These are phyloP conservation scores for Trichoderma pleuroti DNA, from an alignment of 2,329 filamentous ascomycete species.

Conservation along the genomic window DNA sequence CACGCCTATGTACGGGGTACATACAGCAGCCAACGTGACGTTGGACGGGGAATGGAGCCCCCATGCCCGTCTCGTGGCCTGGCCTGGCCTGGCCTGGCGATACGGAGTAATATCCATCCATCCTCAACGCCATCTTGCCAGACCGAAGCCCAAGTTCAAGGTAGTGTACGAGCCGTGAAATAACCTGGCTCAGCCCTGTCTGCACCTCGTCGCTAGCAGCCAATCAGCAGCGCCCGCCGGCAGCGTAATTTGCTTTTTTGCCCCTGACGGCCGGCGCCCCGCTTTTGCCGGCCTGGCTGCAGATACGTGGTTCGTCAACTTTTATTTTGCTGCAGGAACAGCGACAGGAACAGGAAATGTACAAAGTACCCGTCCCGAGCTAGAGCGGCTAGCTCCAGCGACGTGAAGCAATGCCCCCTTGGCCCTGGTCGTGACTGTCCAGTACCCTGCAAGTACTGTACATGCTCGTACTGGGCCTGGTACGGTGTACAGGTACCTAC, in stretches of 20 bases:
- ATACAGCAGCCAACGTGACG: not conserved
- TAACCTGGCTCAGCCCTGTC: slow-evolving; percentile 16
- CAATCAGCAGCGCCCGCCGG: slow-evolving; percentile 14
- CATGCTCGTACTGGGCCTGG: no score
- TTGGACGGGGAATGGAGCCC: not conserved
- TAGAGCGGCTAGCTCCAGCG: not conserved
- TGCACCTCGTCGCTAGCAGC: not conserved
- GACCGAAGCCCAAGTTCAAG: not conserved
- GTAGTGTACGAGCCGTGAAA: not conserved
- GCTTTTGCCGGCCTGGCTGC: not conserved
- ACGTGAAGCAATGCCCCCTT: not conserved
- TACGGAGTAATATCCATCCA: not conserved
- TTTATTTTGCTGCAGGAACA: slow-evolving; percentile 15
- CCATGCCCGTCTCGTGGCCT: not conserved
- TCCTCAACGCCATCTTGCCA: not conserved
- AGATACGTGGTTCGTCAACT: slow-evolving; percentile 9
- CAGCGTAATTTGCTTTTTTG: slow-evolving; percentile 21
- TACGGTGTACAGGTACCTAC: no score
- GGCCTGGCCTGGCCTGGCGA: not conserved
- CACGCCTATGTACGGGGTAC: no score
- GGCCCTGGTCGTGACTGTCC: not conserved
- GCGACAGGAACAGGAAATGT: not conserved
- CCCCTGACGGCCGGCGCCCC: slow-evolving; percentile 14
- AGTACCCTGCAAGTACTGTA: not conserved
- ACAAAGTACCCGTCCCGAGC: not conserved